Conservation (phyloP, 768 basidiomycete species). For the Mycena haematopus region DNA sequence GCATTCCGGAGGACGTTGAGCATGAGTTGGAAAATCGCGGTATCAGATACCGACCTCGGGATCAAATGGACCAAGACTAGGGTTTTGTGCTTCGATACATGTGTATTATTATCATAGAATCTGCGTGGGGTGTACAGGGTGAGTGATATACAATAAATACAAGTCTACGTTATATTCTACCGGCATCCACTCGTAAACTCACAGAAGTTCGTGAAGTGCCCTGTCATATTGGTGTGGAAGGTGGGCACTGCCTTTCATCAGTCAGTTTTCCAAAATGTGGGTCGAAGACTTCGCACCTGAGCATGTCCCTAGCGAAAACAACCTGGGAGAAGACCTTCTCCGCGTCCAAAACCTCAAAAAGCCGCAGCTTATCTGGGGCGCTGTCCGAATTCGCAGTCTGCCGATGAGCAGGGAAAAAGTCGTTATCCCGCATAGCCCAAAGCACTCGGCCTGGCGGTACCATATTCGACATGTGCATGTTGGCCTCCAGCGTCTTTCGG, state of each 20-base stretch:
- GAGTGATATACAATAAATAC: slow-evolving; percentile 18
- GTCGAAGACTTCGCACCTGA: slow-evolving; percentile 56
- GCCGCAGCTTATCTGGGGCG: slow-evolving; percentile 59
- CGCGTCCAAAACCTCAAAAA: slow-evolving; percentile 81
- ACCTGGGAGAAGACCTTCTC: slow-evolving; percentile 83
- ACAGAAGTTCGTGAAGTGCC: slow-evolving; percentile 73
- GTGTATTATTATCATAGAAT: slow-evolving; percentile 16
- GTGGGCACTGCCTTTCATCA: slow-evolving; percentile 57
- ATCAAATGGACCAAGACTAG: slow-evolving; percentile 79
- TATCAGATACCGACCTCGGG: slow-evolving; percentile 86
- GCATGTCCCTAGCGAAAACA: slow-evolving; percentile 83
- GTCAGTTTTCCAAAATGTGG: slow-evolving; percentile 1
- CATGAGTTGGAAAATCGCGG: slow-evolving; percentile 77
- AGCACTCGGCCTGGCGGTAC: slow-evolving; percentile 81
- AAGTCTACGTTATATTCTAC: slow-evolving; percentile 12
- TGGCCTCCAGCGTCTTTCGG: slow-evolving; percentile 85
- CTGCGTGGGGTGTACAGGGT: slow-evolving; percentile 14
- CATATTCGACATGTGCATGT: slow-evolving; percentile 76
- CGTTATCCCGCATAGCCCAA: slow-evolving; percentile 79
- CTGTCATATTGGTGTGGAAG: slow-evolving; percentile 84
- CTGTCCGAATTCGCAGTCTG: slow-evolving; percentile 34
- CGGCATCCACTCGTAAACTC: slow-evolving; percentile 19
- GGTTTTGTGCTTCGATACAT: neutral
- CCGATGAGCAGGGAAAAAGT: slow-evolving; percentile 67
- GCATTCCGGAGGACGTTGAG: slow-evolving; percentile 86